Conservation (phyloP, 2,329 filamentous ascomycete genomes). For the Hypoxylon sp. region DNA sequence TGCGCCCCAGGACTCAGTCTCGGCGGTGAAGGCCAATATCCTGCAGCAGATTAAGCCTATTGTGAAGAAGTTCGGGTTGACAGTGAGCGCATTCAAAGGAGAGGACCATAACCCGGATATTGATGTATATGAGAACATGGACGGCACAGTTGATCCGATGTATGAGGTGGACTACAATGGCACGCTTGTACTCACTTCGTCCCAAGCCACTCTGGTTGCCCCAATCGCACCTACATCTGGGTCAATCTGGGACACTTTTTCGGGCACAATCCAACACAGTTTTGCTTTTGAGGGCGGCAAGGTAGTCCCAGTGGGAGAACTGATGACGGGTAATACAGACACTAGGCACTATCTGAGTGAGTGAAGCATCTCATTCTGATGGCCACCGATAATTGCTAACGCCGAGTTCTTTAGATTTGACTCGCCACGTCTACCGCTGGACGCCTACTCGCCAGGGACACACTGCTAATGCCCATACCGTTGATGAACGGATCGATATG, state of each 20-base stretch:
- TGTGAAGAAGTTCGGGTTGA: conserved; percentile 64
- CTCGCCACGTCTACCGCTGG: conserved; percentile 59
- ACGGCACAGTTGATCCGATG: conserved; percentile 47
- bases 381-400: conserved; percentile 4
- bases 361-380: conserved; percentile 25
- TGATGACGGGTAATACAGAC: conserved; percentile 59
- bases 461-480: conserved; percentile 55
- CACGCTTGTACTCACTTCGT: conserved; percentile 56
- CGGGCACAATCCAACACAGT: conserved; percentile 54
- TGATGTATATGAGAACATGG: conserved; percentile 41
- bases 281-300: conserved; percentile 56
- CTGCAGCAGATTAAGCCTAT: conserved; percentile 62
- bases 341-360: conserved; percentile 57
- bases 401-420: conserved; percentile 50
- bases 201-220: conserved; percentile 54
- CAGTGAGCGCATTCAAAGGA: conserved; percentile 64
- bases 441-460: conserved; percentile 56
- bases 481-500: conserved; percentile 59
- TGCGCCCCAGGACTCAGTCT: conserved; percentile 67
- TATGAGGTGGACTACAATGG: conserved; percentile 61
- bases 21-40: conserved; percentile 63
- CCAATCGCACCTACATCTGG: conserved; percentile 57
- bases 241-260: conserved; percentile 53
- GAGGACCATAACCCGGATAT: conserved; percentile 53
- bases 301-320: conserved; percentile 56